A percentile compares a stretch with the other conserved stretches of the same genome.
Conservation (phyloP, 2,329 filamentous ascomycete genomes). For the Monilinia polystroma region DNA sequence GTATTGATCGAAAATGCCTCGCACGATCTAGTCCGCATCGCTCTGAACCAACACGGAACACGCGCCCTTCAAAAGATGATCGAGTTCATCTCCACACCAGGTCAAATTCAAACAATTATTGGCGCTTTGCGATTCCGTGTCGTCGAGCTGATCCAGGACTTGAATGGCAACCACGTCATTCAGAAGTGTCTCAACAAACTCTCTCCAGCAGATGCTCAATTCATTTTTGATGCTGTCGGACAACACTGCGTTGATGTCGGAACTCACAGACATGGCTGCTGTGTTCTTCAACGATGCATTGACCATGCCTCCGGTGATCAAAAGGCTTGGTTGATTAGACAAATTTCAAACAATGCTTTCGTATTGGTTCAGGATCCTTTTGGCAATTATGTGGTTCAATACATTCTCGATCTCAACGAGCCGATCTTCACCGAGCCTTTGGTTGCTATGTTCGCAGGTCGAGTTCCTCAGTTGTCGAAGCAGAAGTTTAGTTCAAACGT, state of each 20-base stretch:
- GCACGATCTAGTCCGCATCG: conserved; percentile 85
- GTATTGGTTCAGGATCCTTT: conserved; percentile 93
- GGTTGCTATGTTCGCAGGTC: conserved; percentile 74
- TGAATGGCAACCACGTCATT: conserved; percentile 98
- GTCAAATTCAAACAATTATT: conserved; percentile 86
- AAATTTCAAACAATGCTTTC: conserved; percentile 87
- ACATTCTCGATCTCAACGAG: conserved; percentile 94
- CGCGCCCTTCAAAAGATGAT: conserved; percentile 99
- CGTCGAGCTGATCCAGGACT: conserved; percentile 91
- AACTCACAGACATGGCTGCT: conserved; percentile 96
- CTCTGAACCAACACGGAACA: conserved; percentile 95
- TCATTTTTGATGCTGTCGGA: conserved; percentile 95
- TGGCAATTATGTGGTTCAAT: conserved; percentile 98
- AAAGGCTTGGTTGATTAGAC: conserved; percentile 79
- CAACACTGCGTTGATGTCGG: conserved; percentile 84
- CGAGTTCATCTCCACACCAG: conserved; percentile 83
- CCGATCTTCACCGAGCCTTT: conserved; percentile 84
- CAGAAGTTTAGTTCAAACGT: conserved; percentile 99
- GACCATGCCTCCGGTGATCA: conserved; percentile 91
- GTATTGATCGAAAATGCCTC: conserved; percentile 87
- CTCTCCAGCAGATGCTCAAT: conserved; percentile 77
- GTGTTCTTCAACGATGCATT: conserved; percentile 95
- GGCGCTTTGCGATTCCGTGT: conserved; percentile 78
- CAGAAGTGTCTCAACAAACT: conserved; percentile 99
- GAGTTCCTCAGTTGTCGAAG: conserved; percentile 72